These are phyloP conservation scores for Akanthomyces dipterigenus DNA, from an alignment of 2,329 filamentous ascomycete genomes.

Conservation along the genomic window DNA sequence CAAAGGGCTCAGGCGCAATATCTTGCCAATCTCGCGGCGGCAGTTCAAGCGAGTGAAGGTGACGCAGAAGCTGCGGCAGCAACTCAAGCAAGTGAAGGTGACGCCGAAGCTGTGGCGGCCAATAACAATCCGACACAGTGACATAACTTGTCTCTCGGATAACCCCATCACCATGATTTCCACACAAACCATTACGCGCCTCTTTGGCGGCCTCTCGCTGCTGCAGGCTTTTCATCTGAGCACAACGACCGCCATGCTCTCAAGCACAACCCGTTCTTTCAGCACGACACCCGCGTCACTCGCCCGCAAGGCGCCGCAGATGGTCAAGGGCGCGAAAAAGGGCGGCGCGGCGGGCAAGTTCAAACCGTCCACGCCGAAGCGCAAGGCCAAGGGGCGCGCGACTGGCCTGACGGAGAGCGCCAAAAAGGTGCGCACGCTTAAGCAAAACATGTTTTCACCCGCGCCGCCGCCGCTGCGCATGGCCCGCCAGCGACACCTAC, in stretches of 20 bases:
- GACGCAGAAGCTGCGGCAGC: too few species aligned
- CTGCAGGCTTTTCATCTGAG: conserved; percentile 3
- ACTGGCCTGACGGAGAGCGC: conserved; percentile 29
- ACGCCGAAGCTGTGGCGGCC: neutral
- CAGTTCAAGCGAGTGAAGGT: too few species aligned
- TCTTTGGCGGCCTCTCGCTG: conserved; percentile 22
- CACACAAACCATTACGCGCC: conserved; percentile 23
- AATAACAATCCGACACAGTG: neutral
- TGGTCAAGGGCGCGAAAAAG: neutral
- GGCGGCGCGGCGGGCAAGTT: conserved; percentile 8
- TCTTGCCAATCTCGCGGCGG: too few species aligned
- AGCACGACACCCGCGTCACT: conserved; percentile 26
- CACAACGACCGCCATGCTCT: neutral
- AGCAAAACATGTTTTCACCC: conserved; percentile 42
- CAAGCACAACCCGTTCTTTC: conserved; percentile 21
- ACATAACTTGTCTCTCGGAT: too few species aligned
- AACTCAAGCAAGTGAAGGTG: too few species aligned
- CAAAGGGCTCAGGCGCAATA: too few species aligned
- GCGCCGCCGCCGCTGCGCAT: conserved; percentile 70
- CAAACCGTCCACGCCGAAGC: conserved; percentile 21
- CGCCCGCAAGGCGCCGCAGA: conserved; percentile 20
- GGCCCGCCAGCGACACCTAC: conserved; percentile 76
- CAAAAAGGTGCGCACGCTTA: conserved; percentile 38
- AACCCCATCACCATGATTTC: conserved; percentile 19
- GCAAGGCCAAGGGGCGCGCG: conserved; percentile 9